Conservation (phyloP, 768 basidiomycete species). For the Mycena amicta region DNA sequence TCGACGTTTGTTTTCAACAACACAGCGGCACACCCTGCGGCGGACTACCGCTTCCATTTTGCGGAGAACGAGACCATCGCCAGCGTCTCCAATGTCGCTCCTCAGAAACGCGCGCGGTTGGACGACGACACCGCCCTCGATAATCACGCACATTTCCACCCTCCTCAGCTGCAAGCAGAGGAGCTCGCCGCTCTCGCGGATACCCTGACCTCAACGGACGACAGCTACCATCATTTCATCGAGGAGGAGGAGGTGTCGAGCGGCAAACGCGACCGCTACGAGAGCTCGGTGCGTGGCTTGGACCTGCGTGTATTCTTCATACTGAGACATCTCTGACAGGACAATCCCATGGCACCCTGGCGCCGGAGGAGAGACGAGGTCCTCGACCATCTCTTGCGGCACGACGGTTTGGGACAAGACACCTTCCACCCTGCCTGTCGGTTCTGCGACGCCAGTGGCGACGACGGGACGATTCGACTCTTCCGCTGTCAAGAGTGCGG, state of each 20-base stretch:
- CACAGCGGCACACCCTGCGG: not conserved
- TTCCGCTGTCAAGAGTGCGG: constrained; percentile 4
- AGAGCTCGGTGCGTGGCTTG: not conserved
- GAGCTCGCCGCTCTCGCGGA: not conserved
- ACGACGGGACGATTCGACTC: not conserved
- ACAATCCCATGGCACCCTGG: constrained; percentile 4
- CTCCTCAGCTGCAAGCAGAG: not conserved
- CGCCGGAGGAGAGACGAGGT: not conserved
- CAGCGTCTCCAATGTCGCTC: not conserved
- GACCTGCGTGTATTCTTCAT: not conserved
- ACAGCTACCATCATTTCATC: not conserved
- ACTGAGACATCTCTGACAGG: not conserved
- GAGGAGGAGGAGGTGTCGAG: not conserved
- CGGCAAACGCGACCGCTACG: not conserved
- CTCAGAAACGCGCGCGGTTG: not conserved
- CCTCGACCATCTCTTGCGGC: constrained; percentile 1
- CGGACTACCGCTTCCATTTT: not conserved
- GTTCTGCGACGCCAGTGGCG: not conserved
- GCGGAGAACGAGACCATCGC: not conserved
- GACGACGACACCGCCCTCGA: not conserved
- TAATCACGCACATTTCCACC: not conserved
- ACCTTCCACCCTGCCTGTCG: not conserved
- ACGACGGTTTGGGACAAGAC: not conserved
- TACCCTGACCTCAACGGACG: not conserved
- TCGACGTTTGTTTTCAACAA: not conserved